Conservation (phyloP, 176 grass and related monocot genomes). For the Eragrostis nindensis region DNA sequence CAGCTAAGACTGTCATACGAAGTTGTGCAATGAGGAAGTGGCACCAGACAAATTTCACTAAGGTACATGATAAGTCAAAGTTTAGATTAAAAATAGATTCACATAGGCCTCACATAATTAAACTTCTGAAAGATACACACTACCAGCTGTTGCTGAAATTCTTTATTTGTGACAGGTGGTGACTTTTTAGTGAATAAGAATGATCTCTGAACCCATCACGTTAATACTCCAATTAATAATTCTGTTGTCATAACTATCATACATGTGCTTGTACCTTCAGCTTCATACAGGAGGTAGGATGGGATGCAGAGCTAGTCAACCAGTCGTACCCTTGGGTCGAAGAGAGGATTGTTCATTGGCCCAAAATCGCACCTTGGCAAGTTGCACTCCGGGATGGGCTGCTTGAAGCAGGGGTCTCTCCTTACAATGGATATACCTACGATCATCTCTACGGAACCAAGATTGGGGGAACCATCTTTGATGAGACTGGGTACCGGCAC, state of each 20-base stretch:
- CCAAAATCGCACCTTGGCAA: slow-evolving; percentile 86
- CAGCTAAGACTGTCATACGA: background rate
- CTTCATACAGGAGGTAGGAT: slow-evolving; percentile 64
- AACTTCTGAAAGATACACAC: background rate
- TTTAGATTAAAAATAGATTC: background rate
- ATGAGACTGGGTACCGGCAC: slow-evolving; percentile 70
- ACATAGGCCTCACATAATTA: background rate
- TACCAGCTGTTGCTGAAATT: background rate
- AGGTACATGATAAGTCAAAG: slow-evolving; percentile 1
- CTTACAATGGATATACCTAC: slow-evolving; percentile 89
- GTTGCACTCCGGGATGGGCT: slow-evolving; percentile 71
- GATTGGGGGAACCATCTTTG: slow-evolving; percentile 88
- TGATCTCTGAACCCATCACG: slow-evolving; percentile 14
- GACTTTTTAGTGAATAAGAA: background rate
- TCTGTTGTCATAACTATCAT: background rate
- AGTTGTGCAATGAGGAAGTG: background rate
- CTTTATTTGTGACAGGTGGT: background rate
- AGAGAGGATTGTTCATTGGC: slow-evolving; percentile 80
- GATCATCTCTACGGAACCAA: slow-evolving; percentile 91
- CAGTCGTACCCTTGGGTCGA: slow-evolving; percentile 90
- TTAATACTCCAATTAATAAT: background rate
- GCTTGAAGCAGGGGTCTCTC: slow-evolving; percentile 76
- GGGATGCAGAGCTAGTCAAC: slow-evolving; percentile 84
- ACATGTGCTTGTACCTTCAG: slow-evolving; percentile 41
- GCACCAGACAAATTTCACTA: background rate